These are phyloP conservation scores for Erigeron philadelphicus DNA, from an alignment of 140 eudicot genomes.

Conservation along the genomic window DNA sequence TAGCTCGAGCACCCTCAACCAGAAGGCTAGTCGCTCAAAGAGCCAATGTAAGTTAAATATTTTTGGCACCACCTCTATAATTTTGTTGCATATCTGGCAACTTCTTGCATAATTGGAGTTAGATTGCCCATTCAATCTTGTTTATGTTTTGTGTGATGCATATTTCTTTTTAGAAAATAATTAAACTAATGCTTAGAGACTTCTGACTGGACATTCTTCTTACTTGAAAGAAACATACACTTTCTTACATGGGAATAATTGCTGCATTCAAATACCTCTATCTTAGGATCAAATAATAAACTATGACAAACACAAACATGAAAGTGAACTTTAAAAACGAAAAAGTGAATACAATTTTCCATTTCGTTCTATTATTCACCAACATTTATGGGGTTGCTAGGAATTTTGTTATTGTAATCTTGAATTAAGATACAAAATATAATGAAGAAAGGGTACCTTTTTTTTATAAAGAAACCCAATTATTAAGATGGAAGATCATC, in stretches of 20 bases:
- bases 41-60: conserved; percentile 38
- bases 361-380: too few relatives aligned
- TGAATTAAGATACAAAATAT: too few relatives aligned
- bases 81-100: conserved; percentile 5
- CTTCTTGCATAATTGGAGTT: background rate
- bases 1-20: conserved; percentile 73
- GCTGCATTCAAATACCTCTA: background rate
- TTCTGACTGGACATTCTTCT: background rate
- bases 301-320: background rate
- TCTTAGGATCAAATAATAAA: background rate
- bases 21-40: conserved; percentile 63
- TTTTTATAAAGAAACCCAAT: too few relatives aligned
- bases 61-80: background rate
- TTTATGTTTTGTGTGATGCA: background rate
- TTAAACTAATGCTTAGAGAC: background rate
- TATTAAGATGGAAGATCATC: too few relatives aligned
- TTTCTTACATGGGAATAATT: background rate
- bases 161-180: background rate
- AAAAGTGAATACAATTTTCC: too few relatives aligned
- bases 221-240: background rate
- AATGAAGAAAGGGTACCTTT: too few relatives aligned
- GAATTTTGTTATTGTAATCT: too few relatives aligned
- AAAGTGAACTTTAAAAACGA: background rate
- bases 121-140: background rate
- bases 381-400: too few relatives aligned